Evolutionary conservation across 345 rosid species (phyloP).

Genomic region (Anastatica hierochuntica): DNA sequence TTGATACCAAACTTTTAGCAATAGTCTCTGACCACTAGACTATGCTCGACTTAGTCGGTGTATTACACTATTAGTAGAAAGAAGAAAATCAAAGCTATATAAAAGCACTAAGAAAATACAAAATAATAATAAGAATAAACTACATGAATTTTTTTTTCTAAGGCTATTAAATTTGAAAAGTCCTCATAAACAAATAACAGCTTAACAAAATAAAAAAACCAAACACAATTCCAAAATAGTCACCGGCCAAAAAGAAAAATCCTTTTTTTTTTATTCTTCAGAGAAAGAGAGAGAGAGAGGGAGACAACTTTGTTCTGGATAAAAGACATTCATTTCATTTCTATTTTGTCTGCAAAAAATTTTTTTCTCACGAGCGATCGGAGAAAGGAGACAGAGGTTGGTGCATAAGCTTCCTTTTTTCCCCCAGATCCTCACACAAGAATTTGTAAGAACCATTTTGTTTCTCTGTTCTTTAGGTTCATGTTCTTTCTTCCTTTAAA

Average conservation of each 20-base stretch:
- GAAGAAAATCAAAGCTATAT: background rate
- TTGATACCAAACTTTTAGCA: too few species aligned
- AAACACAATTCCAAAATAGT: slow-evolving; percentile 22
- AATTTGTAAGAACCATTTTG: slow-evolving; percentile 11
- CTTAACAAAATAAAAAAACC: too few species aligned
- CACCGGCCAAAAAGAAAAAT: slow-evolving; percentile 20
- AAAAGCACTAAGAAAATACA: slow-evolving; percentile 21
- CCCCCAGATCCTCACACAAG: background rate
- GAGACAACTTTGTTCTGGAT: slow-evolving; percentile 24
- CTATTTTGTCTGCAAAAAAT: slow-evolving; percentile 22
- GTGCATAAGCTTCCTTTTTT: slow-evolving; percentile 24
- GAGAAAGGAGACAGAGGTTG: slow-evolving; percentile 29
- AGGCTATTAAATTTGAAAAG: background rate
- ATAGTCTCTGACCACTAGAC: too few species aligned
- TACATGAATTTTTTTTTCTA: background rate
- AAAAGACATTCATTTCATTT: slow-evolving; percentile 22
- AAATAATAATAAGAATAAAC: background rate
- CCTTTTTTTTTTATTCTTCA: background rate
- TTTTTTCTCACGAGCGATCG: slow-evolving; percentile 25
- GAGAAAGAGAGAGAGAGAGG: slow-evolving; percentile 19
- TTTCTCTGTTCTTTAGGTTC: too few species aligned
- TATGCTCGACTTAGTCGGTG: too few species aligned
- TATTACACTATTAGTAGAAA: too few species aligned
- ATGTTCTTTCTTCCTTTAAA: too few species aligned
- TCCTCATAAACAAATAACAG: slow-evolving; percentile 27